phyloP scores from a whole-genome alignment of 495 filamentous ascomycete species.

The Penicillium manginii region DNA sequence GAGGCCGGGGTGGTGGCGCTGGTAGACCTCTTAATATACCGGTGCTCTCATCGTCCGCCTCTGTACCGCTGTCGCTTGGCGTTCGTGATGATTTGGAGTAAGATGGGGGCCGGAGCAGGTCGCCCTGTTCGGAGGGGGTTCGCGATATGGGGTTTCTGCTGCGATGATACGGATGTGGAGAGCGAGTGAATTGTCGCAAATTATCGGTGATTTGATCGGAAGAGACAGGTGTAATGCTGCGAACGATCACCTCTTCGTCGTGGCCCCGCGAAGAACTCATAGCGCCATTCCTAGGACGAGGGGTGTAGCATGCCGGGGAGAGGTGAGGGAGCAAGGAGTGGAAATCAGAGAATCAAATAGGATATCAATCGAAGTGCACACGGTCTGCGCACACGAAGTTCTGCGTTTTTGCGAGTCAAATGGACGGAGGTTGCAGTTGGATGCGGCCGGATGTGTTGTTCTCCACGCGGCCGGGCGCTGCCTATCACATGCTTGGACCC shows the following conservation, averaged over 20 bases:
- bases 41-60: constrained; percentile 84
- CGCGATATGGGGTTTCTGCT: constrained; percentile 30
- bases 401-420: no score
- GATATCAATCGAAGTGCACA: no score
- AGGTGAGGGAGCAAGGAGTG: neutral
- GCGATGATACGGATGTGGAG: constrained; percentile 77
- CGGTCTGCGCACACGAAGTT: no score
- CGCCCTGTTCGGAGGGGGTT: constrained; percentile 32
- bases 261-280: constrained; percentile 46
- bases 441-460: constrained; percentile 27
- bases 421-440: constrained; percentile 10
- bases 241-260: constrained; percentile 36
- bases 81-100: constrained; percentile 49
- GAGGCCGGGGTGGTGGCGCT: constrained; percentile 67
- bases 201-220: constrained; percentile 29
- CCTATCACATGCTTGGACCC: constrained; percentile 36
- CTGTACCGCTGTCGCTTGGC: constrained; percentile 84
- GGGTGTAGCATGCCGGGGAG: constrained; percentile 39
- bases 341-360: no score
- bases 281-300: constrained; percentile 41
- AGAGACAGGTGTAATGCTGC: constrained; percentile 27
- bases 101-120: constrained; percentile 29
- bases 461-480: constrained; percentile 32
- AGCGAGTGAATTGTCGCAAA: constrained; percentile 65
- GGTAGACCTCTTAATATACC: constrained; percentile 77